Evolutionary conservation across 2,329 filamentous ascomycete species (phyloP), one percentile per base, ranked within the genome.

Genomic region (Arthrobotrys iridis): DNA sequence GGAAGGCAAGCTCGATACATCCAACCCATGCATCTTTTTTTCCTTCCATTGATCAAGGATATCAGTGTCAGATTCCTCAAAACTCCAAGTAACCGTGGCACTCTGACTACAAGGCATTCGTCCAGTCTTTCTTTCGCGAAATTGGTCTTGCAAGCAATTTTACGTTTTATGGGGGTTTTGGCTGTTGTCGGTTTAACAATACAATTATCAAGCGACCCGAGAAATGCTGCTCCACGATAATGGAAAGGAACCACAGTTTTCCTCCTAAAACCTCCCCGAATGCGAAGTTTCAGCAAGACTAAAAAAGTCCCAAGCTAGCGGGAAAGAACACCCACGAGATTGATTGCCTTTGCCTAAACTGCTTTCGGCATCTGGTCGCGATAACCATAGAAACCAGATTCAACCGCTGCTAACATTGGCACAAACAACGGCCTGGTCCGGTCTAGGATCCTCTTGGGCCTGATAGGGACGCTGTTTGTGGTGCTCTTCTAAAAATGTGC

Each of bases 351-450:
- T 45, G 40, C 55, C 37, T 59, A 74, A 18, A 37, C 70, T 58
- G 28, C 22, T 60, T 74, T 62, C 62, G 70, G 62, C 24, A 67
- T 57, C 70, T 41, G 57, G 22, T 67, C 45, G 62, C 35, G 70
- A 74, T 74, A 74, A 67, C 70, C 70, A 74, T 74, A 74, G 70
- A 74, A 74, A 74, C 70, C 70, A 57, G 30, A 41, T 45, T 55
- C 70, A 67, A 62, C 70, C 70, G 70, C 62, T 30, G 30, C 65
- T 24, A 58, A 26, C 40, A 26, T 48, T 26, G 35, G 22, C 37
- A 20, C 22, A 59, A 59, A 28, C 30, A 46, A 7, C 15, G 26
- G 43, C 43, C 24, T 41, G 37, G 37, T 60, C 40, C 13, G 58
- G 26, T 33, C n/a, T 13, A 46, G 15, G 11, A 18, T 52, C 28